Base-by-base conservation (phyloP, 257 asterid species). In the Phtheirospermum japonicum region DNA sequence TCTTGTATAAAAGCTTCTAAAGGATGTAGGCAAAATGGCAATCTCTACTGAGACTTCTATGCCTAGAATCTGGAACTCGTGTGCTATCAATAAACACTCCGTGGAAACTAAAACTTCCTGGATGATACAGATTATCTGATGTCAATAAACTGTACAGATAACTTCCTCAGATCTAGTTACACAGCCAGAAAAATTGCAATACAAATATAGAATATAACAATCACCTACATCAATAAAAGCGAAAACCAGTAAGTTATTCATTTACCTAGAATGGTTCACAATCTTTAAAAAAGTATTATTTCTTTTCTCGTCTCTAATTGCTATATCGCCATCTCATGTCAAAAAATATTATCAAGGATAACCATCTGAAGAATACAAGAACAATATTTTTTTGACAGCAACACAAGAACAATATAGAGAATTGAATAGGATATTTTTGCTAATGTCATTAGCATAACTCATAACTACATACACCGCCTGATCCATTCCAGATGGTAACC, bases 381-480 rank as follows among this genome's bases (percentile, higher is more conserved):
- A 1, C 1, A 23, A 1, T 23, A 23, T 23, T 23, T 23, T 23
- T 23, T 23, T 23, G 28, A 23, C 28, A 23, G 28, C 1, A 23
- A 23, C 28, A 23, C 28, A 23, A 23, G 28, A 23, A 23, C 28
- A 23, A 3, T 23, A 23, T 23, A 23, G 28, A 23, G 28, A 23
- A 1, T 23, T 23, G 28, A 23, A 23, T 23, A 3, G 28, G 28
- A 2, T 45, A 49, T 40, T 50, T 50, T 68, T 40, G 43, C 58
- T 65, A 64, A 61, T 54, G 57, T 51, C 68, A 61, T 30, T 5
- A 60, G 59, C 20, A 48, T 37, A 36, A 42, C 28, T 23, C 28
- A 23, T 23, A 1, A 23, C 2, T 64, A 8, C 12, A 17, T 10
- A 43, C 40, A n/a, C 31, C 13, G 67, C 18, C 33, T 6, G 63